Base-by-base conservation (phyloP, 2,329 filamentous ascomycete species). In the Exophiala sp. region DNA sequence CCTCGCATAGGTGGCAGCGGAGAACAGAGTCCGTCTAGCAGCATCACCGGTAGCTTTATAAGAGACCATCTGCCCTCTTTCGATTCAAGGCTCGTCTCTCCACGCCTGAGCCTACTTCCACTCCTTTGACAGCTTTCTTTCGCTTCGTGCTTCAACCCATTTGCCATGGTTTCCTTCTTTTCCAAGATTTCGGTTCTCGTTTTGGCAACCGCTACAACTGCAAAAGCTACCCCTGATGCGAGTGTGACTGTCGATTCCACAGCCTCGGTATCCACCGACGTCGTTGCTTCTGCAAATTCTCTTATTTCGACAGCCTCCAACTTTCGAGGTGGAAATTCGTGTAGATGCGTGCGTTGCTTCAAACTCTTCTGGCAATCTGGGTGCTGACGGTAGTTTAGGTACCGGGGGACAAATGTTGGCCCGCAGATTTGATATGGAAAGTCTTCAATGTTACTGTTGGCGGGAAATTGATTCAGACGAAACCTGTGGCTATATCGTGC, bases 321-420 rank as follows among this genome's bases (percentile, higher is more conserved):
- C 16, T 46, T 46, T 24, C 13, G 9, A 11, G 16, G 16, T 5
- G 22, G 32, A 4, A 22, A 46, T 22, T 16, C 34, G 3, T 46
- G 43, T 21, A 46, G 24, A 46, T 46, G 43, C 30, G 43, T 44
- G 21, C 10, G 42, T 39, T 39, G 35, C 19, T 22, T 11, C 6
- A 9, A 7, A 9, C 8, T 13, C 14, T 39, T 22, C 21, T 7
- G 21, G 19, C 14, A 39, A 14, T 10, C 4, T 19, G n/a, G 5
- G 35, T 11, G 10, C 35, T 39, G 19, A 39, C 35, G 13, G 37
- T 14, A 8, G 19, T 29, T 8, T 22, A 64, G 60, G 53, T 52
- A 19, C 60, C 59, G n/a, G 50, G 30, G 32, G 58, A 69, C 40
- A 48, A 30, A 14, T 72, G 68, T 54, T 70, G 66, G 67, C 66